Conservation (phyloP, 2,329 filamentous ascomycete species). For the Gliomastix tumulicola region DNA sequence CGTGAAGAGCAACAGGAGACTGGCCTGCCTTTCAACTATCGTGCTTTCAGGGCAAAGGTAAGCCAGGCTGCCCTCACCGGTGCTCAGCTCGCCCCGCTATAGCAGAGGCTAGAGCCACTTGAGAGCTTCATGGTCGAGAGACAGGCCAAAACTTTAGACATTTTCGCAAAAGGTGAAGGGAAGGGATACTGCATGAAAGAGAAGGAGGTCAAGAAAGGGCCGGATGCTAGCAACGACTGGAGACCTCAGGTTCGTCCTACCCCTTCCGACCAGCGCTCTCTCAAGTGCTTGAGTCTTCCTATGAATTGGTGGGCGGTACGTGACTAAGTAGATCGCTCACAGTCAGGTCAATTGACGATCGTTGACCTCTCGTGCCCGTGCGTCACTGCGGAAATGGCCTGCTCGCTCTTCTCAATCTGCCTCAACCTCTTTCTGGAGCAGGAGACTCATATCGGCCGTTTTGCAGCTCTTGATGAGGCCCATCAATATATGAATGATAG, state of each 20-base stretch:
- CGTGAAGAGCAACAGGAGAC: conserved; percentile 34
- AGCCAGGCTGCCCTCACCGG: conserved; percentile 28
- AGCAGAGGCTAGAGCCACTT: conserved; percentile 30
- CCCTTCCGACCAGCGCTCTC: too few species aligned
- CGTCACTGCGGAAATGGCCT: conserved; percentile 59
- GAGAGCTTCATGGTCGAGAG: conserved; percentile 45
- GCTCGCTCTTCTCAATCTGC: conserved; percentile 66
- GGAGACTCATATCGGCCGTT: conserved; percentile 34
- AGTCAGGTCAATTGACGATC: conserved; percentile 26
- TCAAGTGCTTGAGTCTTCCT: too few species aligned
- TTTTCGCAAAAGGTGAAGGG: too few species aligned
- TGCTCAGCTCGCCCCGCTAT: conserved; percentile 46
- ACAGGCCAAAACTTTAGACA: conserved; percentile 6
- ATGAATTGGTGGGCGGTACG: too few species aligned
- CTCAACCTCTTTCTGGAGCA: conserved; percentile 59
- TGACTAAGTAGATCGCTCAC: too few species aligned
- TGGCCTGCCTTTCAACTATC: conserved; percentile 38
- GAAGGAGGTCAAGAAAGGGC: too few species aligned
- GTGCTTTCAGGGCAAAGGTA: conserved; percentile 30
- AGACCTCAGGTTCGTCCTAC: too few species aligned
- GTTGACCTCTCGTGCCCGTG: conserved; percentile 69
- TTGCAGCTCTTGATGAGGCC: conserved; percentile 69
- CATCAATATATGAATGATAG: conserved; percentile 65
- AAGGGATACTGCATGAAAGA: too few species aligned
- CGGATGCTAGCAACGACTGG: too few species aligned